These are phyloP conservation scores for Oxyria digyna DNA, from an alignment of 148 eudicot species.

Conservation along the genomic window DNA sequence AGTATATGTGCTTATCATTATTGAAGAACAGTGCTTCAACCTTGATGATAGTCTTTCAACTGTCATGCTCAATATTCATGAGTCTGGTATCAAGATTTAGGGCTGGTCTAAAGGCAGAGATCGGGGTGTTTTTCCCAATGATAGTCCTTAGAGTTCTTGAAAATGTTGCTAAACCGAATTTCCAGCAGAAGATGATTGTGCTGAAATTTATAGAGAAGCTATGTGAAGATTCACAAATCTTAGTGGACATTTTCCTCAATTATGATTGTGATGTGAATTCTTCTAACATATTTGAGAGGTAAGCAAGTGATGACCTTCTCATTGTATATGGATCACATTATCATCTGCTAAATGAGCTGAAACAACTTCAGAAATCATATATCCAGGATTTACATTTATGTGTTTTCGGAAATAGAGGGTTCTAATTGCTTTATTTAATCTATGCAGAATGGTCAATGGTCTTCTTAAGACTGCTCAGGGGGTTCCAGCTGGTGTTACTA, in stretches of 20 bases:
- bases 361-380: neutral
- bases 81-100: constrained; percentile 96
- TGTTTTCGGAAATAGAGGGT: no score
- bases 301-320: constrained; percentile 10
- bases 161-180: constrained; percentile 98
- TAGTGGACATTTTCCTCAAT: constrained; percentile 96
- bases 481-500: constrained; percentile 75
- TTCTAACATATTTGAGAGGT: constrained; percentile 99
- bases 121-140: constrained; percentile 99
- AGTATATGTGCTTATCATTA: constrained; percentile 86
- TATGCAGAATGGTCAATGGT: constrained; percentile 93
- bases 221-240: constrained; percentile 84
- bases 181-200: constrained; percentile 97
- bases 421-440: neutral
- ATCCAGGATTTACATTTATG: neutral
- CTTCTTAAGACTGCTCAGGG: constrained; percentile 99
- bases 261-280: constrained; percentile 99
- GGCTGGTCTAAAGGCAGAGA: constrained; percentile 98
- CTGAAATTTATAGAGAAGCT: constrained; percentile 87
- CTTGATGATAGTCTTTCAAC: constrained; percentile 97
- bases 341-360: neutral
- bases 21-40: constrained; percentile 97
- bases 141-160: constrained; percentile 94
- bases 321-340: neutral
- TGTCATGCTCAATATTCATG: constrained; percentile 97